Conservation (phyloP, 1,139 yeast genomes). For the Ogataea hybrid region DNA sequence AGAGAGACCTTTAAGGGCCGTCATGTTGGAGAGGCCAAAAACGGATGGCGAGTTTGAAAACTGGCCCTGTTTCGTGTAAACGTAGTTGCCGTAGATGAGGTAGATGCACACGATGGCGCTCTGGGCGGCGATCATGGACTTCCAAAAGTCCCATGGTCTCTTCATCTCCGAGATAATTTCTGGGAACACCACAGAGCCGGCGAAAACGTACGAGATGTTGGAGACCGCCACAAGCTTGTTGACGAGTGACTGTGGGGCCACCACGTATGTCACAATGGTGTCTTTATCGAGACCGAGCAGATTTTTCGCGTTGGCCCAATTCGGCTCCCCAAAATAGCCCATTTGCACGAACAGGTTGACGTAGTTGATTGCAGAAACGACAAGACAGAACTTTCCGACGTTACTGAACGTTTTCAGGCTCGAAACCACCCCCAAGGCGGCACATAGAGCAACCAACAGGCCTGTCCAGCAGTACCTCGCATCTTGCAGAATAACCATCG, state of each 20-base stretch:
- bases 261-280: constrained; percentile 22
- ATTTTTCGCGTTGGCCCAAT: constrained; percentile 34
- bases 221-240: constrained; percentile 38
- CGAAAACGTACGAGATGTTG: constrained; percentile 46
- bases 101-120: constrained; percentile 37
- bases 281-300: constrained; percentile 26
- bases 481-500: constrained; percentile 39
- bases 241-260: constrained; percentile 26
- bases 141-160: constrained; percentile 46
- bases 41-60: constrained; percentile 41
- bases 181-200: constrained; percentile 46
- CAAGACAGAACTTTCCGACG: constrained; percentile 36
- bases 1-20: constrained; percentile 40
- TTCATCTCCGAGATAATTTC: constrained; percentile 47
- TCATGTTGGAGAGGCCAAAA: constrained; percentile 38
- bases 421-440: constrained; percentile 39
- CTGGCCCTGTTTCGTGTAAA: constrained; percentile 44
- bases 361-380: constrained; percentile 42
- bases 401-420: constrained; percentile 35
- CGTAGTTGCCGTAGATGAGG: constrained; percentile 40
- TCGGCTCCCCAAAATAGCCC: constrained; percentile 40
- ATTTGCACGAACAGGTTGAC: constrained; percentile 40
- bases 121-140: constrained; percentile 44
- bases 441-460: constrained; percentile 3
- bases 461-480: constrained; percentile 33